Evolutionary conservation across 805 yeast species (phyloP).

Genomic region (Candida saitoana): DNA sequence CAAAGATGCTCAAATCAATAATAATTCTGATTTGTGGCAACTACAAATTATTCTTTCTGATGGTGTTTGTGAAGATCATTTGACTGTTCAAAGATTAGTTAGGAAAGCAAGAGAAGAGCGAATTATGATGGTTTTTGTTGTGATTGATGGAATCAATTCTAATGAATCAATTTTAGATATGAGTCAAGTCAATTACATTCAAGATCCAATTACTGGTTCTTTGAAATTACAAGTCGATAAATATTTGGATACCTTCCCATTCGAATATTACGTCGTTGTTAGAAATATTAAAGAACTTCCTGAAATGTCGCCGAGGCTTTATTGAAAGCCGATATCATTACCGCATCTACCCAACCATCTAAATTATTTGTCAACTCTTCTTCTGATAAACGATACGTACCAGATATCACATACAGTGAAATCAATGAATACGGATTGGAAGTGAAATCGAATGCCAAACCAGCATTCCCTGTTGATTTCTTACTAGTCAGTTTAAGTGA

Average conservation of each 20-base stretch:
- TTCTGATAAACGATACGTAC: slow-evolving; percentile 77
- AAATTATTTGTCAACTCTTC: slow-evolving; percentile 76
- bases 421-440: slow-evolving; percentile 84
- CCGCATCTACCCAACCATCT: slow-evolving; percentile 88
- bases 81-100: slow-evolving; percentile 72
- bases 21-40: slow-evolving; percentile 76
- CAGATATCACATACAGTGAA: slow-evolving; percentile 83
- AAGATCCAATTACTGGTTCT: slow-evolving; percentile 60
- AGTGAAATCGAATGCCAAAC: slow-evolving; percentile 85
- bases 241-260: slow-evolving; percentile 92
- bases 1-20: slow-evolving; percentile 48
- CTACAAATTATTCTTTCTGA: slow-evolving; percentile 89
- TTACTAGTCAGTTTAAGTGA: slow-evolving; percentile 82
- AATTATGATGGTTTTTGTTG: slow-evolving; percentile 91
- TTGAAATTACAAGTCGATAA: slow-evolving; percentile 72
- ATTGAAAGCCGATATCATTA: slow-evolving; percentile 77
- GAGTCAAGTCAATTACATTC: slow-evolving; percentile 85
- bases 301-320: slow-evolving; percentile 86
- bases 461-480: slow-evolving; percentile 91
- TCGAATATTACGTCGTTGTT: slow-evolving; percentile 93
- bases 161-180: slow-evolving; percentile 88
- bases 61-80: slow-evolving; percentile 97
- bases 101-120: slow-evolving; percentile 88
- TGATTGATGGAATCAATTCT: slow-evolving; percentile 83
- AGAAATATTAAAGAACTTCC: slow-evolving; percentile 87